Conservation (phyloP, 2,329 filamentous ascomycete genomes). For the Fusarium tricinctum region DNA sequence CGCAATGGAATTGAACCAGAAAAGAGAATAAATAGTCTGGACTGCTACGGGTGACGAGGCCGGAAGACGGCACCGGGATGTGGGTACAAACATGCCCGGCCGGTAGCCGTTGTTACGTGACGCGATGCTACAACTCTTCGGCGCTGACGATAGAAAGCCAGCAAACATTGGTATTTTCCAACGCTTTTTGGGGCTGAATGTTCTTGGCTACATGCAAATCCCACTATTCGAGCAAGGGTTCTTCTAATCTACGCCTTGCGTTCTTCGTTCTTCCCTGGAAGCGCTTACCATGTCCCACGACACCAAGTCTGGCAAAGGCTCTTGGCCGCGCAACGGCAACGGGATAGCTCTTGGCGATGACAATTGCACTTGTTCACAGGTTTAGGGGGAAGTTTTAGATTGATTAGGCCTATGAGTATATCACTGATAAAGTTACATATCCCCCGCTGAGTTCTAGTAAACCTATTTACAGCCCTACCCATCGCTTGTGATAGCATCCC, state of each 20-base stretch:
- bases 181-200: not conserved
- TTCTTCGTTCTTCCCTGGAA: slow-evolving; percentile 5
- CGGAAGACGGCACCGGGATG: slow-evolving; percentile 44
- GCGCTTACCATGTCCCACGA: slow-evolving; percentile 29
- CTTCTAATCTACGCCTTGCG: slow-evolving; percentile 4
- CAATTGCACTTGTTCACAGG: slow-evolving; percentile 11
- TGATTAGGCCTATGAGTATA: not conserved
- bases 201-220: slow-evolving; percentile 27
- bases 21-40: slow-evolving; percentile 7
- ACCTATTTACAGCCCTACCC: slow-evolving; percentile 9
- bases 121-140: slow-evolving; percentile 2
- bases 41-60: slow-evolving; percentile 29
- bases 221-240: slow-evolving; percentile 23
- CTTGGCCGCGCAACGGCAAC: slow-evolving; percentile 36
- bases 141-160: slow-evolving; percentile 9
- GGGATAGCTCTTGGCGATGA: slow-evolving; percentile 32
- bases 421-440: slow-evolving; percentile 29
- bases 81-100: slow-evolving; percentile 26
- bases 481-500: slow-evolving; percentile 1
- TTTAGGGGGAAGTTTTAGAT: slow-evolving; percentile 12
- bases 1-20: not conserved
- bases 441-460: slow-evolving; percentile 5
- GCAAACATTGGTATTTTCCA: not conserved
- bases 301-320: slow-evolving; percentile 17
- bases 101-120: slow-evolving; percentile 19